Evolutionary conservation across 768 basidiomycete species (phyloP), one percentile per base, ranked within the genome.

Genomic region (Lyophyllum semitale): DNA sequence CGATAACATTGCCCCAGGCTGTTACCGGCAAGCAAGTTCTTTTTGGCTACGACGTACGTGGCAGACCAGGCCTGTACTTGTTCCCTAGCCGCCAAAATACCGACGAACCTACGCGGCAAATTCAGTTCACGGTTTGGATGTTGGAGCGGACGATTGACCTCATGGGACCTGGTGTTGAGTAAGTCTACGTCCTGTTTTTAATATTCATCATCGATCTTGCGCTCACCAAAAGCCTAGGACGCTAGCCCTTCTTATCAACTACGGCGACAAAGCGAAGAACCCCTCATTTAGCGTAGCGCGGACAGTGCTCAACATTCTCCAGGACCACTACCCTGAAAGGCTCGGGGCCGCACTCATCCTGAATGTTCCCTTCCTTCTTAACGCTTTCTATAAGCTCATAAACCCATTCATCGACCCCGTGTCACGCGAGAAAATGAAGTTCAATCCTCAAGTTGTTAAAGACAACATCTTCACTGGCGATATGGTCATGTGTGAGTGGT

Each of bases 241-340:
- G 9, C 59, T 93, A 23, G 78, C 77, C 12, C 74, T 93, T 22
- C 82, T 94, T 71, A 84, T 93, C 60, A 85, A 94, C 74, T 92
- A 86, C 50, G 88, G 82, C 4, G 88, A 90, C 66, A 79, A 80
- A 65, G 83, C 80, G 32, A 92, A 90, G 70, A 82, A 55, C 38
- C 75, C 80, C 2, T 70, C 76, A 11, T 61, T 82, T 8, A 58
- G 69, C 38, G 77, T 75, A 11, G 66, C 80, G 8, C 71, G 77
- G 6, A 62, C 78, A 7, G 79, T 84, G 12, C 77, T 88, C 50
- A 70, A 78, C 67, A 88, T 91, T 61, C 76, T 93, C 13, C 91
- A 93, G 63, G 80, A 84, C 22, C 91, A 94, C 66, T 94, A 93
- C 63, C 92, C 92, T 0, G 94, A 96, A 68, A 84, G 94, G 3